Evolutionary conservation across 2,329 filamentous ascomycete genomes (phyloP), one percentile per base, ranked within the genome.

Genomic region (Simplicillium sp.): DNA sequence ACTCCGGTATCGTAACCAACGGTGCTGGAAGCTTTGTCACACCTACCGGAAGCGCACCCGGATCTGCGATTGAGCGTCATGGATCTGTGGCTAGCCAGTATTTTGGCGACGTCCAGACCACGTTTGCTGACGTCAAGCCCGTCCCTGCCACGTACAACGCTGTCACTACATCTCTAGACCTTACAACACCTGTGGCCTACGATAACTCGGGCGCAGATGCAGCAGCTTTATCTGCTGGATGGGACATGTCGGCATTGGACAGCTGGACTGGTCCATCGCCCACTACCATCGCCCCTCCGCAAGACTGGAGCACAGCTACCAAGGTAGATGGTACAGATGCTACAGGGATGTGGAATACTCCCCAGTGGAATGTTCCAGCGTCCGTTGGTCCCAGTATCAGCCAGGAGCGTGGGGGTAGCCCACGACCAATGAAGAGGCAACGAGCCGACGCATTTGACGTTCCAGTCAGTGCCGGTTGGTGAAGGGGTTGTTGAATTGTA

Each of bases 221-320:
- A 9, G 20, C 20, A 6, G 48, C 50, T 35, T 54, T 65, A 2
- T 57, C 60, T 39, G 15, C 31, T 33, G 54, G 55, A 37, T 65
- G 62, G 62, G 61, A 64, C 44, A 60, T 64, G 50, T 48, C 57
- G 28, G 49, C 56, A 3, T 48, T 65, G 39, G 61, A 64, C 42
- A 41, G 49, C 20, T 64, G 61, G 62, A 46, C 55, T 12, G 46
- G 51, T 9, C 41, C 48, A 7, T 44, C 57, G 11, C 46, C 50
- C 7, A 36, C 51, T 16, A 39, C 48, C 8, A 39, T 42, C 16
- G 48, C 46, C n/a, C 49, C 53, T 9, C 49, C 50, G n/a, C 29
- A 57, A 32, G 60, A 62, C 38, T 63, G 59, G 61, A 39, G 31
- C 25, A 35, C 39, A 13, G 25, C 25, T 20, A 33, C 48, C 36